phyloP scores from a whole-genome alignment of 257 asterid species.

The Thymus quinquecostatus region DNA sequence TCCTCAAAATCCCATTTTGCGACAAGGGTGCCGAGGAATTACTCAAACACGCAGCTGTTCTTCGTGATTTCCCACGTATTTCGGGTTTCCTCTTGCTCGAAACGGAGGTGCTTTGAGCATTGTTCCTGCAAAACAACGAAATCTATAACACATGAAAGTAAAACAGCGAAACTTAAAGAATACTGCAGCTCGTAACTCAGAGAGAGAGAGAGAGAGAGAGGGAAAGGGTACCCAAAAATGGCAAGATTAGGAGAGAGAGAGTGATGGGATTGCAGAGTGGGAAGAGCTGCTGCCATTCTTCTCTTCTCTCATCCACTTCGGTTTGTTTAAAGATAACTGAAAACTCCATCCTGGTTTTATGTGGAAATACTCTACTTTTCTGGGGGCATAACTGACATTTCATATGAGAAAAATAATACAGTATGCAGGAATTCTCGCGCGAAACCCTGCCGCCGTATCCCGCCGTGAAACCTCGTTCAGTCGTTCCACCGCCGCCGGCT shows the following conservation, averaged over 20 bases:
- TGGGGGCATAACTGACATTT: not conserved
- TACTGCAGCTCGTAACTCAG: not conserved
- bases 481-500: not conserved
- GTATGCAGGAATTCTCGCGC: no score
- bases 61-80: constrained; percentile 30
- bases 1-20: constrained; percentile 50
- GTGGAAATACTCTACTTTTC: constrained; percentile 15
- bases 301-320: constrained; percentile 46
- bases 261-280: constrained; percentile 42
- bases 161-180: constrained; percentile 10
- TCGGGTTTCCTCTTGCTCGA: constrained; percentile 33
- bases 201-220: not conserved
- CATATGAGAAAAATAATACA: not conserved
- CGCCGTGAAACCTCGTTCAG: not conserved
- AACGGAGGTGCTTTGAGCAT: constrained; percentile 28
- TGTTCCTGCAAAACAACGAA: constrained; percentile 37
- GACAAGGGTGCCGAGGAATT: constrained; percentile 41
- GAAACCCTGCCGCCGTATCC: no score
- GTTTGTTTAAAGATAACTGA: constrained; percentile 36
- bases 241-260: constrained; percentile 35
- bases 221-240: constrained; percentile 31
- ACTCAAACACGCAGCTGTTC: constrained; percentile 31
- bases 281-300: constrained; percentile 56
- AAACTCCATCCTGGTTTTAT: constrained; percentile 5
- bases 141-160: not conserved